Evolutionary conservation across 2,329 filamentous ascomycete species (phyloP).

Genomic region (Penicillium vulpinum): DNA sequence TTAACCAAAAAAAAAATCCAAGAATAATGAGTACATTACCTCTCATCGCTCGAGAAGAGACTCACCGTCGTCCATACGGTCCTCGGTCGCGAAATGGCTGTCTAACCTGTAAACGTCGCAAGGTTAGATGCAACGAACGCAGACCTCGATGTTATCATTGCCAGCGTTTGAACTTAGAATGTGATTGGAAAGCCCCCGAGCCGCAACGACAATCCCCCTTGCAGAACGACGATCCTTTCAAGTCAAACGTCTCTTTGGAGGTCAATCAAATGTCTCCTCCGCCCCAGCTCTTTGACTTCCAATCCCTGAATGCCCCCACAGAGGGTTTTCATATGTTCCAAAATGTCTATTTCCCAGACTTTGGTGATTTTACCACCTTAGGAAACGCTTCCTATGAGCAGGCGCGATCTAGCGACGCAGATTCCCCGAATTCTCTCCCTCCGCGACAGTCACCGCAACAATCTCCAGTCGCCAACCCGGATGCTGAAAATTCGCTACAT

Average conservation of each 20-base stretch:
- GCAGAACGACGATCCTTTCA: neutral
- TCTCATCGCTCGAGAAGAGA: neutral
- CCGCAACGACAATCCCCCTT: neutral
- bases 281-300: neutral
- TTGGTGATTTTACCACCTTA: neutral
- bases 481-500: neutral
- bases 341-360: neutral
- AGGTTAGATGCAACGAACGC: neutral
- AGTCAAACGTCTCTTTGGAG: neutral
- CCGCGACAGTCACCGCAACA: neutral
- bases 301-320: neutral
- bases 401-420: neutral
- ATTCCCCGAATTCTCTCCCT: neutral
- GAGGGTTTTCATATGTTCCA: neutral
- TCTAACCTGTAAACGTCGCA: neutral
- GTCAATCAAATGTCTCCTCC: neutral
- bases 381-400: neutral
- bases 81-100: neutral
- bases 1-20: neutral
- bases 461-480: neutral
- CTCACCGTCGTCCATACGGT: neutral
- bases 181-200: neutral
- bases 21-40: neutral
- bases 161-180: neutral
- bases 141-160: constrained; percentile 1